A percentile compares a stretch with the other conserved stretches of the same genome.
These are phyloP conservation scores for Liriodendron chinense DNA, from an alignment of 164 flowering plant genomes.

Conservation along the genomic window DNA sequence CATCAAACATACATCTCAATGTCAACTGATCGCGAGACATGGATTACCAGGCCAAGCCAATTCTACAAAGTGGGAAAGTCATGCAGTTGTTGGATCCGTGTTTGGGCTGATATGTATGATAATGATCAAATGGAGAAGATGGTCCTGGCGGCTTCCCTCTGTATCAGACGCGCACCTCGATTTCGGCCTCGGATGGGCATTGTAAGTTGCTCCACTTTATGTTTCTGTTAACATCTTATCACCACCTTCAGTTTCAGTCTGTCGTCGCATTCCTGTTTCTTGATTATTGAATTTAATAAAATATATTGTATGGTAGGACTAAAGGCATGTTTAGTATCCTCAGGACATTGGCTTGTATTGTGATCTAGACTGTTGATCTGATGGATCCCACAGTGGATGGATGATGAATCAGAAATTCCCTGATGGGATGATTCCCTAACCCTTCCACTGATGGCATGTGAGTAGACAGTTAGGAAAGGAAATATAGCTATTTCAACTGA, in stretches of 20 bases:
- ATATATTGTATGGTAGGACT: too few species aligned
- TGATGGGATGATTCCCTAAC: background rate
- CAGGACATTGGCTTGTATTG: background rate
- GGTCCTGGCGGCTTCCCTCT: constrained; percentile 79
- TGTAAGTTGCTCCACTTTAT: constrained; percentile 39
- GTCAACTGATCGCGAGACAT: background rate
- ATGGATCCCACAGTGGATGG: background rate
- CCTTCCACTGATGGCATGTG: too few species aligned
- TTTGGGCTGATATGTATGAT: constrained; percentile 48
- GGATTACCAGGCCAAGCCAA: constrained; percentile 65
- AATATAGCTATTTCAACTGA: background rate
- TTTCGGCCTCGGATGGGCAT: constrained; percentile 72
- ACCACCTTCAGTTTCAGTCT: background rate
- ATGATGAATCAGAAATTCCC: background rate
- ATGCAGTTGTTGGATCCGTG: constrained; percentile 58
- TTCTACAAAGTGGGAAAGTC: constrained; percentile 54
- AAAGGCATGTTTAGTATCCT: background rate
- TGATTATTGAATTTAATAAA: background rate
- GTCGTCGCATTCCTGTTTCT: background rate
- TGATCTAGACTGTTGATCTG: background rate
- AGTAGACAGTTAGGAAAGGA: too few species aligned
- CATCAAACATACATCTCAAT: constrained; percentile 11
- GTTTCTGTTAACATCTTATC: background rate
- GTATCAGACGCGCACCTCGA: constrained; percentile 65
- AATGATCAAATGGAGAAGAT: constrained; percentile 68